Base-by-base conservation (phyloP, 176 grass and related monocot genomes). In the Olyra latifolia region DNA sequence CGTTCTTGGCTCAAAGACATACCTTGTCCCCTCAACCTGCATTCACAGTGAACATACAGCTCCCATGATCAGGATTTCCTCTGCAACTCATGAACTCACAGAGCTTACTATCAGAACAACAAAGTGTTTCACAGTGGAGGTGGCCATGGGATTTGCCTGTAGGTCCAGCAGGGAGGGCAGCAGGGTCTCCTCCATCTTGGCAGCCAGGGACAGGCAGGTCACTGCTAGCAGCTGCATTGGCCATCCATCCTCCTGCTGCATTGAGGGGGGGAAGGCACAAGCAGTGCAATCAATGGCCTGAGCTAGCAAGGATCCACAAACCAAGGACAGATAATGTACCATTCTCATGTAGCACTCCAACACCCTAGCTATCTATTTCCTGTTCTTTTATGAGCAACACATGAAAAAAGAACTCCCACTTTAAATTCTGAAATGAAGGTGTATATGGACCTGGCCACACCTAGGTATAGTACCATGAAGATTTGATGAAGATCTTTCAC, bases 121-220 rank as follows among this genome's bases (percentile, higher is more conserved):
- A 75, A 55, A 48, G 47, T 28, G 3, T 48, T 54, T 61, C 19
- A 68, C 17, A 62, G 44, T 69, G 23, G 80, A 54, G 52, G 61
- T 62, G 16, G 28, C 47, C 64, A 13, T 52, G 83, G 66, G 57
- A 83, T 88, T 88, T 90, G 80, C 97, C 90, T 99, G 97, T 71
- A 99, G 72, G 76, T 96, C 97, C 42, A 93, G 82, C 38, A 99
- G 91, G 49, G 87, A 90, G 53, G 97, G 97, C 59, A 99, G 79
- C 15, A 96, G 24, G 28, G 87, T 93, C 67, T 99, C 97, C 82
- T 99, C 97, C 93, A 99, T 93, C 72, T 99, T 99, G 78, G 92
- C 84, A 78, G 97, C 93, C 43, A 99, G 80, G 55, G 97, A 99
- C 82, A 99, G 88, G 84, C 97, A 93, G 63, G 93, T 87, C 84